Percentiles rank a stretch among this genome's conserved stretches.
phyloP scores from a whole-genome alignment of 208 protist genomes.

The Acanthamoeba culbertsoni region DNA sequence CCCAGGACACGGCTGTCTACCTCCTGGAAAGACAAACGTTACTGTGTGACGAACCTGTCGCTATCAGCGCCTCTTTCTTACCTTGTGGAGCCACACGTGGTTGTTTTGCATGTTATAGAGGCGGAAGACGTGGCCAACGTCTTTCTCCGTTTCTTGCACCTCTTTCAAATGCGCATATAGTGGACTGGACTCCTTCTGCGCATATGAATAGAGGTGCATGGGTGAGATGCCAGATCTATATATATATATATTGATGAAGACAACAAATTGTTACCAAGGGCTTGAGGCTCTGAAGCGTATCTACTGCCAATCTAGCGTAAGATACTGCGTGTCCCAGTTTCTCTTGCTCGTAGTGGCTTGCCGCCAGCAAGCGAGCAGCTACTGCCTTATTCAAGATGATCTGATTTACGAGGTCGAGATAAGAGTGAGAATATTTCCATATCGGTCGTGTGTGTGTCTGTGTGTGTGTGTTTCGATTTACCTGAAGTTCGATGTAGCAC shows the following conservation, averaged over 20 bases:
- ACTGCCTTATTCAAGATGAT: not conserved
- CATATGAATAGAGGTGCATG: not conserved
- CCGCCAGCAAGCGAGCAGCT: not conserved
- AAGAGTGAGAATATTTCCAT: not conserved
- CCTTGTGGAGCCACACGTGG: not conserved
- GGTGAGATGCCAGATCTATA: not conserved
- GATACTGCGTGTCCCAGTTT: not conserved
- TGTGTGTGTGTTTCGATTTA: not conserved
- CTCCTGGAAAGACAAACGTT: not conserved
- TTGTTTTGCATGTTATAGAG: slow-evolving; percentile 1
- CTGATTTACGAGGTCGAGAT: not conserved
- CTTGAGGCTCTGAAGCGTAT: not conserved
- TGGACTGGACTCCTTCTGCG: not conserved
- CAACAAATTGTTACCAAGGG: not conserved
- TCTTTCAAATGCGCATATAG: not conserved
- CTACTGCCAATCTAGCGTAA: not conserved
- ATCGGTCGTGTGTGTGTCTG: not conserved
- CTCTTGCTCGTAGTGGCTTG: not conserved
- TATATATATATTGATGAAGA: no score
- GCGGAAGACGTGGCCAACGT: not conserved
- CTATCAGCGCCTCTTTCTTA: not conserved
- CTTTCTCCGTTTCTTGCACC: not conserved
- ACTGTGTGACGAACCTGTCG: not conserved
- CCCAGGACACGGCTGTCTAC: not conserved
- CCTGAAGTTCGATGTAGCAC: not conserved